These are phyloP conservation scores for Puya raimondii DNA, from an alignment of 176 grass and related monocot species.

Conservation along the genomic window DNA sequence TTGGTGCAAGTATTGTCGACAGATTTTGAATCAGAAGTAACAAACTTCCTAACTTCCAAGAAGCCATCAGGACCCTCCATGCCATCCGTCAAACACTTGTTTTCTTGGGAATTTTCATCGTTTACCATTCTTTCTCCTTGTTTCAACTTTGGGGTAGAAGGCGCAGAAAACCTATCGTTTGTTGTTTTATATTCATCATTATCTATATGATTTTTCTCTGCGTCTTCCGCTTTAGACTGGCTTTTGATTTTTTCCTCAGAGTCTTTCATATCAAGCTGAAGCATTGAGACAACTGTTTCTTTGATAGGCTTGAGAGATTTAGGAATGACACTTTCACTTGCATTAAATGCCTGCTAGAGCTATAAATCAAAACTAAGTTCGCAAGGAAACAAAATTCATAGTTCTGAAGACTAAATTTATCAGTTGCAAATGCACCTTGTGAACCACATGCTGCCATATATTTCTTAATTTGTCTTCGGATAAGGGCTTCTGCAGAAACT, in stretches of 20 bases:
- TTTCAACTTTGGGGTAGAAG: constrained; percentile 21
- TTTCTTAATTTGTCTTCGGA: constrained; percentile 42
- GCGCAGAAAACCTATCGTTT: constrained; percentile 11
- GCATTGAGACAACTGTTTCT: constrained; percentile 34
- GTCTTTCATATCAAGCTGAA: constrained; percentile 9
- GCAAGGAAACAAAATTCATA: neutral
- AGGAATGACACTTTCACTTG: constrained; percentile 3
- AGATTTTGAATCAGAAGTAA: constrained; percentile 14
- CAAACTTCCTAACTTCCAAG: neutral
- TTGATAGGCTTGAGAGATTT: constrained; percentile 41
- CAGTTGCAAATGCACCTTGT: constrained; percentile 33
- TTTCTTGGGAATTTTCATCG: constrained; percentile 26
- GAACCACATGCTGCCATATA: constrained; percentile 50
- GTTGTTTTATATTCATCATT: neutral
- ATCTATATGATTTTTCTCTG: neutral
- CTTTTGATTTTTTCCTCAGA: constrained; percentile 2
- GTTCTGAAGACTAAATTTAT: neutral
- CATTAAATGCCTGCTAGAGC: constrained; percentile 34
- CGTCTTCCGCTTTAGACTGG: neutral
- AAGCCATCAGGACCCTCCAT: neutral
- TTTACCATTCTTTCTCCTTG: constrained; percentile 21
- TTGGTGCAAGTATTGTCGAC: constrained; percentile 29
- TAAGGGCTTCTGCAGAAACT: constrained; percentile 46
- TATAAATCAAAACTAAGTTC: constrained; percentile 3
- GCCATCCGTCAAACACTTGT: neutral